Base-by-base conservation (phyloP, 1,284 basidiomycete species). In the Trichosporon sp. region DNA sequence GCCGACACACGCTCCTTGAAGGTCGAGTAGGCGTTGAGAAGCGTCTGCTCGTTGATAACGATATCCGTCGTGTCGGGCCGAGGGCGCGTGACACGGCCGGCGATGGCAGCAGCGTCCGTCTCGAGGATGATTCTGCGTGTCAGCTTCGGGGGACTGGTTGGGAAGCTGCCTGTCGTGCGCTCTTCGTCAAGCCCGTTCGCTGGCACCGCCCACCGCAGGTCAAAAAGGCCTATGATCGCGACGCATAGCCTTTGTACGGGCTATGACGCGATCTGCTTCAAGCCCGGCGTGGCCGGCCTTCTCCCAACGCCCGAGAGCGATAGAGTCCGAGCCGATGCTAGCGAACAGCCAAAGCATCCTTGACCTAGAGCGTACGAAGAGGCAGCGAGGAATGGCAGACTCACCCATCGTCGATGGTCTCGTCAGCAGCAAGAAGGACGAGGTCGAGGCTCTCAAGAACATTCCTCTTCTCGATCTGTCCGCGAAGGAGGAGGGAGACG, bases 1-100 rank as follows among this genome's bases (percentile, higher is more conserved):
- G 89, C 88, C 73, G 88, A 86, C 77, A 91, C 87, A 81, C 87
- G 86, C 80, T 95, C 93, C 83, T 91, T 92, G 75, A 97, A 89
- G 2, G 91, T 93, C 81, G 93, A 92, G 84, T 95, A 93, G 42
- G 93, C 93, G 78, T 87, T 94, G 87, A 96, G 87, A 72, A 97
- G 87, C 4, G 93, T 96, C 84, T 98, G 95, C 84, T 99, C 97
- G 86, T 98, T 99, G 87, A 99, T 97, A 73, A 97, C 92, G 74
- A 99, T 97, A 78, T 98, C 95, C 51, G 92, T 92, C 67, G 93
- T 91, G 82, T 99, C 97, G 21, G 95, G 91, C 76, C 90, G 90
- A 63, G 97, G 93, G 74, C 95, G 86, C 74, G 93, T 96, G 63
- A 99, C 97, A 69, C 97, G 87, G 38, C 94, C 95, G 0, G 95